Evolutionary conservation across 805 yeast species (phyloP), one percentile per base, ranked within the genome.

Genomic region (Candida koratica): DNA sequence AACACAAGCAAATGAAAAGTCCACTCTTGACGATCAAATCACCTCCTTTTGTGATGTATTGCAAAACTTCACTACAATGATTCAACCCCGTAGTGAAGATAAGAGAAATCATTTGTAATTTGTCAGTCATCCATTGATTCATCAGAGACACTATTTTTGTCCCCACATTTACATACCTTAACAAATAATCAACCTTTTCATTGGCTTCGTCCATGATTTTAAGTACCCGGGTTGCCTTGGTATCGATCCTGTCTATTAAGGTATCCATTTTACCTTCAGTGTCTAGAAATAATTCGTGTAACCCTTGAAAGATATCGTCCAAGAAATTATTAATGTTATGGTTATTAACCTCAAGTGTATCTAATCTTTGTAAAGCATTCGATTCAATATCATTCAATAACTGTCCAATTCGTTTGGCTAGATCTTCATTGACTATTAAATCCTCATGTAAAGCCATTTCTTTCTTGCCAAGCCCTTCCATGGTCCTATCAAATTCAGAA

Each of bases 161-260:
- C 11, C 34, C 25, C 12, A 16, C 15, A 18, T 19, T 19, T 10
- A 26, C 3, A 27, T 26, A 36, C 16, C 3, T 23, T 11, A 25
- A 3, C 9, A 36, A 19, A 16, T 6, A 15, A 8, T 26, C 26
- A 7, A 32, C 23, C 17, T 17, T 25, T 8, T 31, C 32, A 37
- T 37, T 30, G 15, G 32, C 11, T n/a, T 32, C 28, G 10, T 39
- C 42, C 18, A 48, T 27, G 17, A 29, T 42, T 14, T 19, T 12
- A 6, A 33, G 26, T 13, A 48, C 39, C 4, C 33, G 34, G 11
- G 32, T 22, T 4, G 40, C 32, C 25, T 37, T 42, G 6, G n/a
- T 11, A 17, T 45, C 47, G 7, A 49, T 31, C 3, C 17, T 18
- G 22, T 38, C 37, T 14, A 48, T 23, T 13, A 35, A 34, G 3